Evolutionary conservation across 768 basidiomycete genomes (phyloP).

Genomic region (Asterophora parasitica): DNA sequence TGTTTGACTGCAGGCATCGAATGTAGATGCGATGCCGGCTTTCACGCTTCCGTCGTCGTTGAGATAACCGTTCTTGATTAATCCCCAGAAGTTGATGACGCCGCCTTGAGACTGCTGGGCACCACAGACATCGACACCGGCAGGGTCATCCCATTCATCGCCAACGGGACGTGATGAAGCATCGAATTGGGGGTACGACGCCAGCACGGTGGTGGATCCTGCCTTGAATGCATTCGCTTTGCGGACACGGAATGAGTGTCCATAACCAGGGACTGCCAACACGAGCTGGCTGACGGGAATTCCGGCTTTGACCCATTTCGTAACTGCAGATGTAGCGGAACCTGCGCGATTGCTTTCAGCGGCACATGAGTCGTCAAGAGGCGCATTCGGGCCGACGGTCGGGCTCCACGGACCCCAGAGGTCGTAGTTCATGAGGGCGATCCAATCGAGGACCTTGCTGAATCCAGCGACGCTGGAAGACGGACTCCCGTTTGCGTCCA

Average conservation of each 20-base stretch:
- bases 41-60: constrained; percentile 42
- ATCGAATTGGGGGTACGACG: constrained; percentile 52
- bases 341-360: constrained; percentile 54
- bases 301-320: constrained; percentile 70
- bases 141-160: constrained; percentile 57
- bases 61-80: constrained; percentile 55
- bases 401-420: constrained; percentile 60
- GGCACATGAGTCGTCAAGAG: constrained; percentile 78
- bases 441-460: constrained; percentile 55
- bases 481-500: constrained; percentile 47
- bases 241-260: constrained; percentile 68
- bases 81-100: constrained; percentile 58
- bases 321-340: constrained; percentile 71
- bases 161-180: constrained; percentile 44
- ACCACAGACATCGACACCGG: constrained; percentile 56
- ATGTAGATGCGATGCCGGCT: constrained; percentile 45
- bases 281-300: constrained; percentile 66
- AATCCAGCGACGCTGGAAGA: constrained; percentile 66
- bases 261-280: constrained; percentile 80
- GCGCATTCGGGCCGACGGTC: constrained; percentile 80
- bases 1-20: constrained; percentile 68
- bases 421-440: constrained; percentile 68
- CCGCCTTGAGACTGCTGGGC: constrained; percentile 45
- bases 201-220: constrained; percentile 33
- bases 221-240: constrained; percentile 38